Percentiles rank a stretch among this genome's conserved stretches.
Evolutionary conservation across 208 protist species (phyloP).

Genomic region (Entamoeba invadens): DNA sequence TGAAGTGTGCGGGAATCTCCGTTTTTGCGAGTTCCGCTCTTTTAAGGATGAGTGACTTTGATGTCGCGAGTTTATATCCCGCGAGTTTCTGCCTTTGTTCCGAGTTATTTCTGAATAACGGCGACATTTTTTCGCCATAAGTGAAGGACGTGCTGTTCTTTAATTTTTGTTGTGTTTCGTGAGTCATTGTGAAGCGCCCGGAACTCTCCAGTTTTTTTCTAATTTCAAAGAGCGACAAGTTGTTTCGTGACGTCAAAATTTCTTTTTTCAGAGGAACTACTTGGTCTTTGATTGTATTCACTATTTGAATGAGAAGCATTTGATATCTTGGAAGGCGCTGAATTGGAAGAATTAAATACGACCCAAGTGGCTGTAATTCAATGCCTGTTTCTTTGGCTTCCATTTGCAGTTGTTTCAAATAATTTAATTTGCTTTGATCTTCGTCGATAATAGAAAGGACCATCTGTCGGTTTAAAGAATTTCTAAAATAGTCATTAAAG

Average conservation of each 20-base stretch:
- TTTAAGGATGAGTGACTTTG: background rate
- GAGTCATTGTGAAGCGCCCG: background rate
- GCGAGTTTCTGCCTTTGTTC: background rate
- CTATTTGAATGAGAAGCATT: background rate
- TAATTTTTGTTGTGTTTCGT: too few species aligned
- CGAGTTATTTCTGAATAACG: background rate
- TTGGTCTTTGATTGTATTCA: background rate
- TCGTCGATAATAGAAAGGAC: too few species aligned
- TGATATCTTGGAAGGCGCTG: background rate
- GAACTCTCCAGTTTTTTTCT: background rate
- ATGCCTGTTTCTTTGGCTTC: background rate
- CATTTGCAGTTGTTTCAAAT: background rate
- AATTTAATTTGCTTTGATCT: too few species aligned
- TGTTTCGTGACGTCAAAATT: background rate
- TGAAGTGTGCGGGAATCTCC: background rate
- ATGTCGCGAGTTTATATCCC: background rate
- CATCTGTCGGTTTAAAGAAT: background rate
- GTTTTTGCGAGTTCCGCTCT: background rate
- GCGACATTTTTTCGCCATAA: background rate
- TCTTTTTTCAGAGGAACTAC: background rate
- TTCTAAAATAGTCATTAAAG: background rate
- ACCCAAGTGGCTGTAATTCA: background rate
- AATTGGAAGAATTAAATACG: background rate
- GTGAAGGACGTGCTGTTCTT: background rate
- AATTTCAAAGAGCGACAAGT: background rate